Evolutionary conservation across 306 rosid genomes (phyloP).

Genomic region (Quercus wislizeni): DNA sequence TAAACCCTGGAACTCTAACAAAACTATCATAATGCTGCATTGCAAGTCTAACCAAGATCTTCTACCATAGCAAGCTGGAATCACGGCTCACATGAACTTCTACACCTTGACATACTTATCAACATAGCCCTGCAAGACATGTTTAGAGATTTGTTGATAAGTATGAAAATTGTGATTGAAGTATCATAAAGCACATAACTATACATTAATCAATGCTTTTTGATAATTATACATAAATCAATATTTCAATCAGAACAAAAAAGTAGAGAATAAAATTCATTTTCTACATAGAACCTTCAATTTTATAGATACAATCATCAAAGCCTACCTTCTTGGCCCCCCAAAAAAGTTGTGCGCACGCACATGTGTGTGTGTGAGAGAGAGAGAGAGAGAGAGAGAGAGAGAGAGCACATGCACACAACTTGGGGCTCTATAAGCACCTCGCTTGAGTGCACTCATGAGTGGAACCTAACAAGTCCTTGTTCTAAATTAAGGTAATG

Average conservation of each 20-base stretch:
- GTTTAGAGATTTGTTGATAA: neutral
- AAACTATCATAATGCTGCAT: neutral
- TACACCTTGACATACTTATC: constrained; percentile 74
- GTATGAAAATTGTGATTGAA: neutral
- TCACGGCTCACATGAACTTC: constrained; percentile 6
- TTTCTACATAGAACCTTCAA: too few relatives aligned
- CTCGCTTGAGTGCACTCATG: neutral
- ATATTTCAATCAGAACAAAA: too few relatives aligned
- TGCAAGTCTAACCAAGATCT: neutral
- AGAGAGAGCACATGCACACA: too few relatives aligned
- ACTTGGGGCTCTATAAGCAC: too few relatives aligned
- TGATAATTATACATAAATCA: too few relatives aligned
- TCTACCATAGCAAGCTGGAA: neutral
- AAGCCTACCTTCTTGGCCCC: too few relatives aligned
- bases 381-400: too few relatives aligned
- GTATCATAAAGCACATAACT: neutral
- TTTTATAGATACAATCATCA: too few relatives aligned
- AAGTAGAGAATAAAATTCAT: too few relatives aligned
- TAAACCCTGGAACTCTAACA: neutral
- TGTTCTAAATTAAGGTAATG: neutral
- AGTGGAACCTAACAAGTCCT: neutral
- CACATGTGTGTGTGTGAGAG: too few relatives aligned
- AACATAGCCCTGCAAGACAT: constrained; percentile 71
- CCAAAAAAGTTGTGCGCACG: too few relatives aligned
- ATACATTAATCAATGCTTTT: neutral